Conservation (phyloP, 2,329 filamentous ascomycete species). For the Coniochaeta sp. region DNA sequence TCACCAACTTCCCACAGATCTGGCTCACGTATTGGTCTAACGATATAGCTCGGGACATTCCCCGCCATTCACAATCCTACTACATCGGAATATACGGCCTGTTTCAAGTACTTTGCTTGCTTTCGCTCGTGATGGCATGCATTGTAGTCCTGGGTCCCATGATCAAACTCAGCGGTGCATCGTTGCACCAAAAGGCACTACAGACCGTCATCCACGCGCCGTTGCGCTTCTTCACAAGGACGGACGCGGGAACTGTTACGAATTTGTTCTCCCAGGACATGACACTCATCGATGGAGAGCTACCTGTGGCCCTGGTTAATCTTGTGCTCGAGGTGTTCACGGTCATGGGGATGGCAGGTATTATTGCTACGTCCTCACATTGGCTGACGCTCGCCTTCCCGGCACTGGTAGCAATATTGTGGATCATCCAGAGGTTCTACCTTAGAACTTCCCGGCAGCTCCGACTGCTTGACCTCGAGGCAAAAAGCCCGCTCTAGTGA, state of each 20-base stretch:
- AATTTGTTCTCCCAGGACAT: slow-evolving; percentile 31
- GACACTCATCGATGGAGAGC: slow-evolving; percentile 25
- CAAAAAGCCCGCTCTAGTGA: slow-evolving; percentile 48
- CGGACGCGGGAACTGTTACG: slow-evolving; percentile 20
- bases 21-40: slow-evolving; percentile 14
- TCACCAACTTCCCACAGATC: no score
- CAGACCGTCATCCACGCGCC: slow-evolving; percentile 18
- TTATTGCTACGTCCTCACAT: slow-evolving; percentile 13
- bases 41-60: no score
- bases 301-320: slow-evolving; percentile 19
- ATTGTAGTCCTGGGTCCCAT: no score
- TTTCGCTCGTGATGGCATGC: slow-evolving; percentile 12
- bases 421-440: slow-evolving; percentile 45
- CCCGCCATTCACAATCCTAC: slow-evolving; percentile 8
- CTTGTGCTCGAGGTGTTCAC: slow-evolving; percentile 10
- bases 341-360: slow-evolving; percentile 13
- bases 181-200: slow-evolving; percentile 17
- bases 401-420: slow-evolving; percentile 35
- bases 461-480: slow-evolving; percentile 40
- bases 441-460: slow-evolving; percentile 51
- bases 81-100: slow-evolving; percentile 14
- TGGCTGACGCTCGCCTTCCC: slow-evolving; percentile 34
- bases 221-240: slow-evolving; percentile 20
- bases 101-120: slow-evolving; percentile 7
- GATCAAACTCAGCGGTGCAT: no score